phyloP scores from a whole-genome alignment of 208 protist species.

The Crithidia fasciculata region DNA sequence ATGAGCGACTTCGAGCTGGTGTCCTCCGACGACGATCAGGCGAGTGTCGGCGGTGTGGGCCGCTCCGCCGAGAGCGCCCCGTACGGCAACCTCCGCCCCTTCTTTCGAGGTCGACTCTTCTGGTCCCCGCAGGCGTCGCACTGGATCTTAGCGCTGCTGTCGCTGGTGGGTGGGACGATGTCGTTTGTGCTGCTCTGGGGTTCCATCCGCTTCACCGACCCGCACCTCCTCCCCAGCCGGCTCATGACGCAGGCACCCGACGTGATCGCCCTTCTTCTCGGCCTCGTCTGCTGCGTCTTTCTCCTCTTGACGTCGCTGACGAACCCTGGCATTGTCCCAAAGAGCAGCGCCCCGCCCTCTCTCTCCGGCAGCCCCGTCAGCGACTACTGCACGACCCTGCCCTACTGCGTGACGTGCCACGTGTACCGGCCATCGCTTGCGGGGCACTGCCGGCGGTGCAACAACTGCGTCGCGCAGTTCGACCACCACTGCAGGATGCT shows the following conservation, averaged over 20 bases:
- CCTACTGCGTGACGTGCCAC: conserved; percentile 32
- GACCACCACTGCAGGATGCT: conserved; percentile 39
- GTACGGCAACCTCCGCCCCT: conserved; percentile 33
- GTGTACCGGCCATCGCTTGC: conserved; percentile 34
- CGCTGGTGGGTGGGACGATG: conserved; percentile 14
- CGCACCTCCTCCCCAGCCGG: conserved; percentile 13
- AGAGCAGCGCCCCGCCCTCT: conserved; percentile 17
- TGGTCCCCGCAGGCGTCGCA: conserved; percentile 38
- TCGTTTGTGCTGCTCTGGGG: conserved; percentile 36
- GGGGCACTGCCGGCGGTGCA: conserved; percentile 36
- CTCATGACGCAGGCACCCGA: conserved; percentile 35
- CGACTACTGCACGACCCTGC: conserved; percentile 36
- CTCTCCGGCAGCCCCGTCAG: conserved; percentile 15
- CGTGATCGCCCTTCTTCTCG: conserved; percentile 17
- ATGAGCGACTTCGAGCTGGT: conserved; percentile 41
- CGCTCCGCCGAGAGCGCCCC: conserved; percentile 17
- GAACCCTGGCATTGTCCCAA: conserved; percentile 35
- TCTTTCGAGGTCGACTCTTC: conserved; percentile 21
- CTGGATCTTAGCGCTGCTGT: conserved; percentile 29
- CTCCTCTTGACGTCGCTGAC: conserved; percentile 31
- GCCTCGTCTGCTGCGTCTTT: conserved; percentile 14
- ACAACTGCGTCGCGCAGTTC: conserved; percentile 37
- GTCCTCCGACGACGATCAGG: conserved; percentile 32
- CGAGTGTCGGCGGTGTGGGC: conserved; percentile 8
- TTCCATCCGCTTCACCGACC: conserved; percentile 33